These are phyloP conservation scores for Gleditsia sinensis DNA, from an alignment of 306 rosid species.

Conservation along the genomic window DNA sequence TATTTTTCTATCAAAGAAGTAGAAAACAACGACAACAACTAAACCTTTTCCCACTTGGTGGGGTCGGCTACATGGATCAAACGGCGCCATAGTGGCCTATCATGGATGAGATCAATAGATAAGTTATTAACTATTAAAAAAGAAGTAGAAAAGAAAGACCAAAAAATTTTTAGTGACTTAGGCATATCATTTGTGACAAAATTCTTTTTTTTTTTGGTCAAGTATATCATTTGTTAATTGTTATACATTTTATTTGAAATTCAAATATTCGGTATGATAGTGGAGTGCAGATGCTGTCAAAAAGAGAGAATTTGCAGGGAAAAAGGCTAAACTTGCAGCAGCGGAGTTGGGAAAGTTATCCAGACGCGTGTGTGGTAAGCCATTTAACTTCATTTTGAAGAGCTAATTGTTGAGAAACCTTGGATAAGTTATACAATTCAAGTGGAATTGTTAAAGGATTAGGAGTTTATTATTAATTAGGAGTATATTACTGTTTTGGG, in stretches of 20 bases:
- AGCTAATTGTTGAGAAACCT: background rate
- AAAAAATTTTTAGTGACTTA: background rate
- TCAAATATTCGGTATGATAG: conserved; percentile 51
- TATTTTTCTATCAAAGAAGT: background rate
- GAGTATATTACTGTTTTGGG: too few relatives aligned
- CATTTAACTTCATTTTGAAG: conserved; percentile 20
- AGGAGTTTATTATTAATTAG: too few relatives aligned
- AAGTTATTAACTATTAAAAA: too few relatives aligned
- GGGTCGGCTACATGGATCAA: too few relatives aligned
- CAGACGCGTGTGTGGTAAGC: conserved; percentile 81
- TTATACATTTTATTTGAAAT: conserved; percentile 22
- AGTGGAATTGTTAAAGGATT: too few relatives aligned
- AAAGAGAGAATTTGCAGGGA: conserved; percentile 84
- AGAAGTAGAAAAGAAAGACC: background rate
- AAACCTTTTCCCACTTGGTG: too few relatives aligned
- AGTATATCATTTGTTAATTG: background rate
- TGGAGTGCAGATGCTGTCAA: conserved; percentile 87
- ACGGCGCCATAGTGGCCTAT: too few relatives aligned
- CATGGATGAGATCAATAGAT: too few relatives aligned
- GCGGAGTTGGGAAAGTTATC: conserved; percentile 89
- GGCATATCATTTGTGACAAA: conserved; percentile 11
- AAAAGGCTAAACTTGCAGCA: conserved; percentile 96
- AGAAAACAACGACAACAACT: too few relatives aligned
- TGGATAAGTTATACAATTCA: too few relatives aligned
- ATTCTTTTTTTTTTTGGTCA: conserved; percentile 26